Conservation (phyloP, 805 yeast species). For the Schizosaccharomyces lindneri region DNA sequence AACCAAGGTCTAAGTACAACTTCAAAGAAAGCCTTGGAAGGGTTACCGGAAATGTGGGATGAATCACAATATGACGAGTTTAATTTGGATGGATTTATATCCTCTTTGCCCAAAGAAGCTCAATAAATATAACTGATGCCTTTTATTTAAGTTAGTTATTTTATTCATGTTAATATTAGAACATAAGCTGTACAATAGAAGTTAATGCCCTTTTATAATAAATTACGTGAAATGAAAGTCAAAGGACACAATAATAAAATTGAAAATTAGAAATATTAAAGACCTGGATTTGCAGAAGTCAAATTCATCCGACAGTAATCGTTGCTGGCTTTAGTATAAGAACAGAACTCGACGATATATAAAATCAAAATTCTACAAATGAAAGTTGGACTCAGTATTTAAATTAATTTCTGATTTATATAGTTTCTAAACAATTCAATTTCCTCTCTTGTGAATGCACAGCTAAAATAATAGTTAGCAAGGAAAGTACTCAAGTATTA, state of each 20-base stretch:
- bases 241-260: background rate
- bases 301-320: too few species aligned
- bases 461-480: background rate
- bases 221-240: too few species aligned
- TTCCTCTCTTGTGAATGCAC: background rate
- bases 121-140: background rate
- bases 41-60: constrained; percentile 86
- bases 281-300: too few species aligned
- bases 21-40: constrained; percentile 69
- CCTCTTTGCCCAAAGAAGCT: constrained; percentile 10
- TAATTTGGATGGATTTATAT: constrained; percentile 76
- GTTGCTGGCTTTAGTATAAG: too few species aligned
- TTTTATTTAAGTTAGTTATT: background rate
- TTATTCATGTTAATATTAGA: background rate
- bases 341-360: too few species aligned
- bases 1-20: constrained; percentile 26
- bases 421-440: background rate
- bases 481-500: background rate
- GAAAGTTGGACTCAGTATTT: background rate
- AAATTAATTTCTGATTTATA: background rate
- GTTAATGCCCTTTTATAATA: background rate
- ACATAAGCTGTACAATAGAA: background rate
- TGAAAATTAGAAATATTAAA: too few species aligned
- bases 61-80: constrained; percentile 90
- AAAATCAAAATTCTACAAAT: background rate